Evolutionary conservation across 495 filamentous ascomycete species (phyloP).

Genomic region (Cercophora scortea): DNA sequence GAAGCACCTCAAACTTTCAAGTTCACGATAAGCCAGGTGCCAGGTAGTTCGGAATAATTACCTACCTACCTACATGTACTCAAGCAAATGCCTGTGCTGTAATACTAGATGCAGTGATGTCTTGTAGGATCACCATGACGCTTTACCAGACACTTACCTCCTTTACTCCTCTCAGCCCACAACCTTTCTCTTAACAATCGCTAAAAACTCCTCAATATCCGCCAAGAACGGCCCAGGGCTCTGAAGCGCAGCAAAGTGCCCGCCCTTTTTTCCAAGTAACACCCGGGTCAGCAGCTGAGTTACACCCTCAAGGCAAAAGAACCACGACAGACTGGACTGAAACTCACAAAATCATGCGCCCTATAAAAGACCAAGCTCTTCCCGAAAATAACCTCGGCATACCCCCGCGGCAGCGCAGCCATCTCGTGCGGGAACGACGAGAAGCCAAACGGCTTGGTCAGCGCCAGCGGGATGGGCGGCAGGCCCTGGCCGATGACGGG

Average conservation of each 20-base stretch:
- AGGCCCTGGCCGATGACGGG: slow-evolving; percentile 4
- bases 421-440: slow-evolving; percentile 51
- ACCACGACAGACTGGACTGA: not conserved
- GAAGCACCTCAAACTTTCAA: no score
- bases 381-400: slow-evolving; percentile 26
- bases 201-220: slow-evolving; percentile 49
- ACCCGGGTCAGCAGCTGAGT: not conserved
- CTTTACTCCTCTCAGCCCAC: no score
- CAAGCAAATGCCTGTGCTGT: no score
- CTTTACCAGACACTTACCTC: no score
- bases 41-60: no score
- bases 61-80: no score
- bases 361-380: slow-evolving; percentile 39
- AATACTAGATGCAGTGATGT: no score
- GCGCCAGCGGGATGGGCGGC: slow-evolving; percentile 8
- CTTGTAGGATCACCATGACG: no score
- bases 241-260: slow-evolving; percentile 59
- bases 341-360: slow-evolving; percentile 26
- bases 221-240: slow-evolving; percentile 42
- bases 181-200: slow-evolving; percentile 1
- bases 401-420: slow-evolving; percentile 37
- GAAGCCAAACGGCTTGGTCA: slow-evolving; percentile 50
- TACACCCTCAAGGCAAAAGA: not conserved
- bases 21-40: no score
- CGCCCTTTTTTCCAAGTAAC: slow-evolving; percentile 28